Evolutionary conservation across 202 grass and related monocot genomes (phyloP).

Genomic region (Musa balbisiana): DNA sequence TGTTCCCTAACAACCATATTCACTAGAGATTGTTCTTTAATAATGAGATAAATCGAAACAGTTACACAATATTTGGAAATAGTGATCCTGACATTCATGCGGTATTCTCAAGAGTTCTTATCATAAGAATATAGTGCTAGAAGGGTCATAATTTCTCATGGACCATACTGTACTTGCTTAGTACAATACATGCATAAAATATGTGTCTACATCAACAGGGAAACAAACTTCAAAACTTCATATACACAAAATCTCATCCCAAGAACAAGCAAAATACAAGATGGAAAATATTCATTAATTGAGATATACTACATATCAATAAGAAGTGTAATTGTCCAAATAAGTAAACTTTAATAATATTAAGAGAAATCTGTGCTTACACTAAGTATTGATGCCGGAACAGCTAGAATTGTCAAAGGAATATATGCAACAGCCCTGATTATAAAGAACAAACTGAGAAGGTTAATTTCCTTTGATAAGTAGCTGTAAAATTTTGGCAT

Average conservation of each 20-base stretch:
- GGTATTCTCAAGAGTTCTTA: no score
- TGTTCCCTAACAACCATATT: not conserved
- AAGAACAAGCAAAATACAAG: not conserved
- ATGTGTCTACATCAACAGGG: not conserved
- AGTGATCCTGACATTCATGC: no score
- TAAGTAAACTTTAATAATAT: not conserved
- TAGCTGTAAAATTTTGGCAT: not conserved
- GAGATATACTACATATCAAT: no score
- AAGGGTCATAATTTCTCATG: no score
- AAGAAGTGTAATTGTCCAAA: no score
- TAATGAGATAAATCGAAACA: not conserved
- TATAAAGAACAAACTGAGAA: constrained; percentile 1
- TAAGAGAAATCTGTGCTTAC: constrained; percentile 32
- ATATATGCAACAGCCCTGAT: constrained; percentile 92
- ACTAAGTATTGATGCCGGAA: constrained; percentile 94
- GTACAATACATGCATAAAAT: not conserved
- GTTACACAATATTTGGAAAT: not conserved
- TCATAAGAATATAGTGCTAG: no score
- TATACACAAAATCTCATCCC: not conserved
- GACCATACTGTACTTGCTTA: not conserved
- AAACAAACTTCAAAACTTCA: not conserved
- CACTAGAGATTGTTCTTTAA: not conserved
- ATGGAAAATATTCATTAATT: not conserved
- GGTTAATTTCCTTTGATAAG: not conserved
- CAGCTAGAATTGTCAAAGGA: constrained; percentile 83